Evolutionary conservation across 2,329 filamentous ascomycete genomes (phyloP), one percentile per base, ranked within the genome.

Genomic region (Pestalotiopsis sp.): DNA sequence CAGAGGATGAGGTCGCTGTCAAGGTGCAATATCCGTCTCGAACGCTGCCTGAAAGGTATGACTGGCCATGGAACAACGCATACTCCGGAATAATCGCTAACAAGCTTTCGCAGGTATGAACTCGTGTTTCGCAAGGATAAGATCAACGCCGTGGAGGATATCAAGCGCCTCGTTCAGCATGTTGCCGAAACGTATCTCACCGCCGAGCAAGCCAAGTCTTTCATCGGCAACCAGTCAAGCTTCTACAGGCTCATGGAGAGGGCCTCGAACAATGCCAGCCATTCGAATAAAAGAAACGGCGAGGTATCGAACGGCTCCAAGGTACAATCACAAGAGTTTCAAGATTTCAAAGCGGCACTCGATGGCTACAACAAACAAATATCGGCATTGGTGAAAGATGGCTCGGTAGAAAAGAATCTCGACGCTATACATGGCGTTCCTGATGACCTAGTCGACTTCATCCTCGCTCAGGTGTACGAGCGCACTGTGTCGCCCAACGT

Each of bases 401-500:
- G 93, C 56, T 89, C 88, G 11, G 89, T 98, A 70, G 87, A 90
- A 23, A 89, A 87, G 73, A 92, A 93, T 73, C 85, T 98, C 61
- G 88, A 92, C 72, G 82, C 83, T 62, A 89, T 89, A 77, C 91
- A 92, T 75, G 86, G 88, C 61, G 83, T 98, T 20, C 90, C 92
- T 6, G 85, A 93, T 58, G 88, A 89, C 59, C 88, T 95, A 63
- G 90, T 95, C 61, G 90, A 92, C 73, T 91, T 94, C 73, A 95
- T 98, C 74, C 87, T 97, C 57, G 90, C 88, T 67, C 95, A 99
- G 78, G 92, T 94, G 25, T 98, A 98, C 81, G 91, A 95, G 75
- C 93, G 96, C 64, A 97, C 94, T 4, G 96, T 99, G 7, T 96
- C 95, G 1, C 95, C 94, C 5, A 90, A 92, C 70, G 94, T 97